Evolutionary conservation across 2,329 filamentous ascomycete genomes (phyloP).

Genomic region (Fusarium foetens): DNA sequence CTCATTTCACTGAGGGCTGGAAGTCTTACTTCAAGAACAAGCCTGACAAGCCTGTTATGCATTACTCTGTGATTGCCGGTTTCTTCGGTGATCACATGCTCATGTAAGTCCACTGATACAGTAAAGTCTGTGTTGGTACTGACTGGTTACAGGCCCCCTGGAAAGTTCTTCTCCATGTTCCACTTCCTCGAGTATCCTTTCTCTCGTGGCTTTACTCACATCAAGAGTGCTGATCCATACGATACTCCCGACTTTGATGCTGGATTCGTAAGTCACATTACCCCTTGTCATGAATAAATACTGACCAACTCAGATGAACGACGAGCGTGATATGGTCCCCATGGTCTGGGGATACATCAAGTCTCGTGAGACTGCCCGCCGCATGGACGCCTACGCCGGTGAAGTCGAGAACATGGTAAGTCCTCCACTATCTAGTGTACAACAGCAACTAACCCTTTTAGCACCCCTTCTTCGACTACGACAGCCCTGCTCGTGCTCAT

Average conservation of each 20-base stretch:
- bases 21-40: conserved; percentile 86
- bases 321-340: conserved; percentile 84
- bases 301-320: conserved; percentile 68
- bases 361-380: conserved; percentile 80
- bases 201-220: conserved; percentile 77
- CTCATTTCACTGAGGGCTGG: conserved; percentile 79
- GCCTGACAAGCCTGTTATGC: conserved; percentile 88
- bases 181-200: conserved; percentile 83
- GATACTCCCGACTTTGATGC: conserved; percentile 81
- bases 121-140: neutral
- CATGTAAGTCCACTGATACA: conserved; percentile 52
- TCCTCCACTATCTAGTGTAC: conserved; percentile 15
- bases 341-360: conserved; percentile 90
- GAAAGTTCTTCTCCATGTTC: conserved; percentile 87
- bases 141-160: conserved; percentile 67
- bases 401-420: conserved; percentile 69
- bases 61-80: conserved; percentile 80
- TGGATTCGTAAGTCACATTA: conserved; percentile 63
- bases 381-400: conserved; percentile 81
- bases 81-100: conserved; percentile 71
- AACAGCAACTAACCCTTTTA: neutral
- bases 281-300: neutral
- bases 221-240: conserved; percentile 77
- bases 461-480: conserved; percentile 78
- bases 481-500: conserved; percentile 74